Percentiles rank a stretch among this genome's conserved stretches.
Evolutionary conservation across 2,329 filamentous ascomycete species (phyloP).

Genomic region (Colletotrichum lentis): DNA sequence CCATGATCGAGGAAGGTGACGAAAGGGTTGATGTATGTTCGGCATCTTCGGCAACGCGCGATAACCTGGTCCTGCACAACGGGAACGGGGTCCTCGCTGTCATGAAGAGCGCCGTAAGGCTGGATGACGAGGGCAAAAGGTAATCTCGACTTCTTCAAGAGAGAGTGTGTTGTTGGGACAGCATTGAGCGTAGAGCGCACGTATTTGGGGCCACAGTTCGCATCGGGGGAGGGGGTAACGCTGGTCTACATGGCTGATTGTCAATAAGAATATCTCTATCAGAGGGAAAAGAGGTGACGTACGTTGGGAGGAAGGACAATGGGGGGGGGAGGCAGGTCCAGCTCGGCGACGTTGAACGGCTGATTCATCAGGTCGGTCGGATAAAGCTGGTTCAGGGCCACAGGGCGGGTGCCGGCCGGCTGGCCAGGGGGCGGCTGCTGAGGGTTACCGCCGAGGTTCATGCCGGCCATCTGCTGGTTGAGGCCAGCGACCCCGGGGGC

Average conservation of each 20-base stretch:
- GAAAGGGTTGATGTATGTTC: constrained; percentile 97
- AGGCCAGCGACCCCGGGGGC: constrained; percentile 71
- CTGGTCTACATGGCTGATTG: constrained; percentile 67
- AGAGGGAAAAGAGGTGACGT: constrained; percentile 52
- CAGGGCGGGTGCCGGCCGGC: constrained; percentile 49
- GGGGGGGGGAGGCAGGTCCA: constrained; percentile 89
- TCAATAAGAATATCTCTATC: constrained; percentile 1
- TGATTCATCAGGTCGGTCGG: constrained; percentile 91
- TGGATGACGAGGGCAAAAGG: constrained; percentile 96
- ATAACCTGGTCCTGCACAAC: constrained; percentile 97
- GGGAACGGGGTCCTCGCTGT: constrained; percentile 88
- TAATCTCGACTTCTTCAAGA: constrained; percentile 95
- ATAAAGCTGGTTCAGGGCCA: constrained; percentile 84
- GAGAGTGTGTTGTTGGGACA: constrained; percentile 87
- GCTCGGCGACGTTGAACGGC: constrained; percentile 91
- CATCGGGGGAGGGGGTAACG: constrained; percentile 87
- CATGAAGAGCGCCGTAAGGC: constrained; percentile 91
- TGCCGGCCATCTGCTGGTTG: constrained; percentile 84
- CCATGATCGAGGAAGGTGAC: constrained; percentile 96
- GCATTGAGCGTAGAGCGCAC: constrained; percentile 95
- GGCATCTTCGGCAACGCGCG: constrained; percentile 91
- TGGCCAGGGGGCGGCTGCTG: constrained; percentile 57
- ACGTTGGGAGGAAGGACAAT: constrained; percentile 93
- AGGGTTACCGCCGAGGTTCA: constrained; percentile 74
- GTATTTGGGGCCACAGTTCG: constrained; percentile 94